These are phyloP conservation scores for Ananas comosus DNA, from an alignment of 176 grass and related monocot species.

Conservation along the genomic window DNA sequence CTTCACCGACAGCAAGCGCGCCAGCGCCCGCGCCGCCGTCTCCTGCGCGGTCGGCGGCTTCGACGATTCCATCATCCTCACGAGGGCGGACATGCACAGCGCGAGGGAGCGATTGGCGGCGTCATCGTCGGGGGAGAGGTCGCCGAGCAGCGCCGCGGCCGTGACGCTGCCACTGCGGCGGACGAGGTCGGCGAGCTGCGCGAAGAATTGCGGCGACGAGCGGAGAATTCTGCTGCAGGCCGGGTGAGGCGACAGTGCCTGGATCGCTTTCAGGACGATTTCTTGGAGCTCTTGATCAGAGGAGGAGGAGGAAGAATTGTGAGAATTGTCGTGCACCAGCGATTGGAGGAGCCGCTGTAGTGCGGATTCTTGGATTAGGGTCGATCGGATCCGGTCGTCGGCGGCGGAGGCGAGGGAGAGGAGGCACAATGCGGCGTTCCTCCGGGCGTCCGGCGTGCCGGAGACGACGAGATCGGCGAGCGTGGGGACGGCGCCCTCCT, in stretches of 20 bases:
- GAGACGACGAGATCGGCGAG: conserved; percentile 49
- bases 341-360: conserved; percentile 52
- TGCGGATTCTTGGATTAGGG: conserved; percentile 51
- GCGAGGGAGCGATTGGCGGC: conserved; percentile 47
- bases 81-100: conserved; percentile 38
- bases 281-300: conserved; percentile 58
- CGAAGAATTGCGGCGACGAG: conserved; percentile 56
- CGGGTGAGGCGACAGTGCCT: conserved; percentile 41
- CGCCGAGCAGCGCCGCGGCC: conserved; percentile 39
- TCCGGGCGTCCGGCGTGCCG: conserved; percentile 38
- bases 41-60: conserved; percentile 69
- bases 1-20: conserved; percentile 47
- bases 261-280: conserved; percentile 41
- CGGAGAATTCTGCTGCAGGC: conserved; percentile 41
- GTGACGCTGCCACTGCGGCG: conserved; percentile 34
- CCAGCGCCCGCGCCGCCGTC: conserved; percentile 42
- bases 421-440: conserved; percentile 43
- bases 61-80: conserved; percentile 68
- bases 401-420: conserved; percentile 47
- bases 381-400: conserved; percentile 38
- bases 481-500: conserved; percentile 57
- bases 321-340: conserved; percentile 31
- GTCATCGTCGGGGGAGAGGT: conserved; percentile 49
- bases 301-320: neutral
- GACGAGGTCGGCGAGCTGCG: conserved; percentile 55